These are phyloP conservation scores for Hymenochaete sp. DNA, from an alignment of 1,284 basidiomycete genomes.

Conservation along the genomic window DNA sequence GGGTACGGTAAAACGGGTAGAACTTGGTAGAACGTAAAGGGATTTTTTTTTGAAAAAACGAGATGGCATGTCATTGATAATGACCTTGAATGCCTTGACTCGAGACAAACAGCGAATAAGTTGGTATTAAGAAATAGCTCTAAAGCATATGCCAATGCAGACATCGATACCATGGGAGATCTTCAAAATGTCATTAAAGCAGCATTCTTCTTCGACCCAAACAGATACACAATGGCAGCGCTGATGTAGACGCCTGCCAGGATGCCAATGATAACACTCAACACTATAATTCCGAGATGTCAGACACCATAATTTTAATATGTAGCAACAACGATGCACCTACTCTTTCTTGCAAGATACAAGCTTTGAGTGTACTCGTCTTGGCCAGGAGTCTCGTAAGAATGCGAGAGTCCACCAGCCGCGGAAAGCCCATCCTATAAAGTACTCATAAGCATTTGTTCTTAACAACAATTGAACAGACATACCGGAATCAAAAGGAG, in stretches of 20 bases:
- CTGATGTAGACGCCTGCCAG: slow-evolving; percentile 77
- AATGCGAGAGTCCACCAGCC: slow-evolving; percentile 72
- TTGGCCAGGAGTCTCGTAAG: slow-evolving; percentile 37
- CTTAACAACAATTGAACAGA: slow-evolving; percentile 11
- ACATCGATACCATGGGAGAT: too few relatives aligned
- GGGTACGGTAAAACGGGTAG: too few relatives aligned
- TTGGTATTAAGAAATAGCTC: too few relatives aligned
- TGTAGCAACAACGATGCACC: slow-evolving; percentile 2
- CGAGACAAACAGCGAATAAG: too few relatives aligned
- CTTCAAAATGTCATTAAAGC: slow-evolving; percentile 72
- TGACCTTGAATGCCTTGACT: too few relatives aligned
- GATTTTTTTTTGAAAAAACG: too few relatives aligned
- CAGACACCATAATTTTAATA: neutral
- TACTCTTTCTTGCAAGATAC: slow-evolving; percentile 19
- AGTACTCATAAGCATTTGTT: too few relatives aligned
- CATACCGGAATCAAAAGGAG: slow-evolving; percentile 75
- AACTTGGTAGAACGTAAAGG: too few relatives aligned
- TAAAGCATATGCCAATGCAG: too few relatives aligned
- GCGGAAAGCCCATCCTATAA: slow-evolving; percentile 74
- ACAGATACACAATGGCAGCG: slow-evolving; percentile 69
- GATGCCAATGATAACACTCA: slow-evolving; percentile 80
- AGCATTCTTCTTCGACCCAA: slow-evolving; percentile 64
- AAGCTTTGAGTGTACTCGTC: slow-evolving; percentile 30
- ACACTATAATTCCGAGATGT: slow-evolving; percentile 34
- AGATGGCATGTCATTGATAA: too few relatives aligned